These are phyloP conservation scores for Aspergillus conjunctus DNA, from an alignment of 495 filamentous ascomycete genomes.

Conservation along the genomic window DNA sequence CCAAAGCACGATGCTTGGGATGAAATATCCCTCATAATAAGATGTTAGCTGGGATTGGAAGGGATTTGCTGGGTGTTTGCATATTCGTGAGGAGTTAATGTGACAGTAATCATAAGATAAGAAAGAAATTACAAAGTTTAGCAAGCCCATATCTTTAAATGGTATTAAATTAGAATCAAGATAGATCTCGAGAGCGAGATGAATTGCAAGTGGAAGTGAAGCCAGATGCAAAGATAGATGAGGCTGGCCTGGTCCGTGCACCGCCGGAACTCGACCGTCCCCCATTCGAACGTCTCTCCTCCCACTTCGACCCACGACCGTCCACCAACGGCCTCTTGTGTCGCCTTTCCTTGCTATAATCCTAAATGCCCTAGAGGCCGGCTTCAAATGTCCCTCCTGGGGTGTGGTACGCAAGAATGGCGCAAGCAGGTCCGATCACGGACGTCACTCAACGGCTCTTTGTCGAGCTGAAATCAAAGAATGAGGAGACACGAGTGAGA, in stretches of 20 bases:
- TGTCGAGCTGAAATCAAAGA: slow-evolving; percentile 55
- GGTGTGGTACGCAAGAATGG: slow-evolving; percentile 50
- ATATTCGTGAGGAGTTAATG: too few relatives aligned
- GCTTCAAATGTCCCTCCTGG: slow-evolving; percentile 50
- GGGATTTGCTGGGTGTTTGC: too few relatives aligned
- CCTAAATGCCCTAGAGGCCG: slow-evolving; percentile 40
- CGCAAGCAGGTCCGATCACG: slow-evolving; percentile 51
- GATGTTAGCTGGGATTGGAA: too few relatives aligned
- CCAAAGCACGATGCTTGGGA: too few relatives aligned
- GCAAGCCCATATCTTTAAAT: too few relatives aligned
- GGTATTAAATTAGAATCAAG: too few relatives aligned
- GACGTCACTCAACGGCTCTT: slow-evolving; percentile 53
- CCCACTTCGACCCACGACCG: slow-evolving; percentile 20
- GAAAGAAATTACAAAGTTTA: too few relatives aligned
- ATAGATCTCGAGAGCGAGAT: too few relatives aligned
- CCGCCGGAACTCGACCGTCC: not conserved
- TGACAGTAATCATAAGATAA: too few relatives aligned
- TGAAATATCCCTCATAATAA: too few relatives aligned
- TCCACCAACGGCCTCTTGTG: slow-evolving; percentile 26
- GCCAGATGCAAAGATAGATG: not conserved
- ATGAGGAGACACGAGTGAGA: slow-evolving; percentile 51
- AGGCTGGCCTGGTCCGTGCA: not conserved
- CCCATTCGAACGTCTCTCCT: slow-evolving; percentile 15
- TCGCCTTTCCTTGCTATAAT: slow-evolving; percentile 33
- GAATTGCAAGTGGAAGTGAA: not conserved